phyloP scores from a whole-genome alignment of 495 filamentous ascomycete species.

The Tuber indicum region DNA sequence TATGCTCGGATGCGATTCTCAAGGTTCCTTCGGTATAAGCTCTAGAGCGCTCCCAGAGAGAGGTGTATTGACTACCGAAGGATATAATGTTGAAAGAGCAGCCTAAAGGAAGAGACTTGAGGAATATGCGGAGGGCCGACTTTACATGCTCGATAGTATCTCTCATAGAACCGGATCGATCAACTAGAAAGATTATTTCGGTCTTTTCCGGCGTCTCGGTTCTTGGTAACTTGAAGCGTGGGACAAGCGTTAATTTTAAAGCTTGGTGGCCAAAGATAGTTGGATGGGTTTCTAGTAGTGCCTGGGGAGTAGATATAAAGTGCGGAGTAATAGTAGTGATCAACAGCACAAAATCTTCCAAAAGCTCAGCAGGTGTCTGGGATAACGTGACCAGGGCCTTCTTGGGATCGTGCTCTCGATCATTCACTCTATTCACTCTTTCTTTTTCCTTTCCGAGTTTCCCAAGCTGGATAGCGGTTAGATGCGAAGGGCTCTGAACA shows the following conservation, averaged over 20 bases:
- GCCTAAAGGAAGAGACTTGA: slow-evolving; percentile 62
- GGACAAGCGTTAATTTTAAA: slow-evolving; percentile 60
- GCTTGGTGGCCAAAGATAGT: slow-evolving; percentile 56
- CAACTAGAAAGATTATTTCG: slow-evolving; percentile 64
- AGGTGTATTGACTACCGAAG: slow-evolving; percentile 52
- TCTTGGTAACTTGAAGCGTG: slow-evolving; percentile 53
- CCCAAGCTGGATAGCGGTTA: slow-evolving; percentile 56
- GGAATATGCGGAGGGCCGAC: slow-evolving; percentile 55
- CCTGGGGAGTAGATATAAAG: slow-evolving; percentile 52
- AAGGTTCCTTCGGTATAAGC: slow-evolving; percentile 52
- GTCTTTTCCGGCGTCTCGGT: slow-evolving; percentile 41
- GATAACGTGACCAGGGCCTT: slow-evolving; percentile 57
- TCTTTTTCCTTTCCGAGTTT: slow-evolving; percentile 38
- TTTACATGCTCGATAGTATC: slow-evolving; percentile 52
- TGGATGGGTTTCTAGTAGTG: slow-evolving; percentile 58
- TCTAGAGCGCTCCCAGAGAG: slow-evolving; percentile 55
- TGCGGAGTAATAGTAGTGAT: slow-evolving; percentile 47
- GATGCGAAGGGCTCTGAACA: slow-evolving; percentile 59
- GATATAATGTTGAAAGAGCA: slow-evolving; percentile 69
- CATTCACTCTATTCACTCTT: slow-evolving; percentile 33
- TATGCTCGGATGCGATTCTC: slow-evolving; percentile 48
- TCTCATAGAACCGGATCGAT: slow-evolving; percentile 61
- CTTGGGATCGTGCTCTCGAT: slow-evolving; percentile 47
- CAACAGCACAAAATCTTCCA: slow-evolving; percentile 51
- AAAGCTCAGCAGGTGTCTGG: slow-evolving; percentile 47